phyloP scores from a whole-genome alignment of 495 filamentous ascomycete genomes.

The Lasiosphaeria hispida region DNA sequence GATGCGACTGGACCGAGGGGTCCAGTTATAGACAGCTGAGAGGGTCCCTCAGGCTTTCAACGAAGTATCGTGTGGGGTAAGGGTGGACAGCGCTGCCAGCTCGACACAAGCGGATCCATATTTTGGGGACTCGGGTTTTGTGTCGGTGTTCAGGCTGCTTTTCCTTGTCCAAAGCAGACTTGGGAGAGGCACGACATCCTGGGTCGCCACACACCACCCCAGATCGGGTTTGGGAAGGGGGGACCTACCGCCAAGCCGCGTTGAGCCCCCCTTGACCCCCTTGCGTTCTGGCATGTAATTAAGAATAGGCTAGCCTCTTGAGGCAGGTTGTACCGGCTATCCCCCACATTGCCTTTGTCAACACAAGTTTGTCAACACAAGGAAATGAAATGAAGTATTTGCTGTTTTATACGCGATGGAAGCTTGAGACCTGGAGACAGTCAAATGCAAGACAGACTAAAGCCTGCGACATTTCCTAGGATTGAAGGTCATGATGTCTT shows the following conservation, averaged over 20 bases:
- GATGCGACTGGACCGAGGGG: background rate
- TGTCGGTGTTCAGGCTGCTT: too few species aligned
- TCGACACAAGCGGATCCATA: background rate
- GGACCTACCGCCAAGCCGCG: background rate
- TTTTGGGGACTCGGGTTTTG: too few species aligned
- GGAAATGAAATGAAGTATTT: too few species aligned
- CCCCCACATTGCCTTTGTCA: constrained; percentile 7
- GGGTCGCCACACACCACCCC: constrained; percentile 1
- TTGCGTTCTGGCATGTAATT: background rate
- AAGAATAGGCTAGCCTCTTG: background rate
- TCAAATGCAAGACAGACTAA: too few species aligned
- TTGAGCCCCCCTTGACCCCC: background rate
- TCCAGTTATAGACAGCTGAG: too few species aligned
- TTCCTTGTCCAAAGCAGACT: too few species aligned
- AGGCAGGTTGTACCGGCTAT: constrained; percentile 7
- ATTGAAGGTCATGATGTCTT: too few species aligned
- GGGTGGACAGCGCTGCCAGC: background rate
- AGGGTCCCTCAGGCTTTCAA: too few species aligned
- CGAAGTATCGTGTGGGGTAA: background rate
- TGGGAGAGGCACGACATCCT: background rate
- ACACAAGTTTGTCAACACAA: too few species aligned
- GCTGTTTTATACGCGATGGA: too few species aligned
- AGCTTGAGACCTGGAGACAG: too few species aligned
- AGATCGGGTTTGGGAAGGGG: constrained; percentile 1
- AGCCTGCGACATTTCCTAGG: too few species aligned